Conservation (phyloP, 2,329 filamentous ascomycete genomes). For the Pseudogymnoascus sp. region DNA sequence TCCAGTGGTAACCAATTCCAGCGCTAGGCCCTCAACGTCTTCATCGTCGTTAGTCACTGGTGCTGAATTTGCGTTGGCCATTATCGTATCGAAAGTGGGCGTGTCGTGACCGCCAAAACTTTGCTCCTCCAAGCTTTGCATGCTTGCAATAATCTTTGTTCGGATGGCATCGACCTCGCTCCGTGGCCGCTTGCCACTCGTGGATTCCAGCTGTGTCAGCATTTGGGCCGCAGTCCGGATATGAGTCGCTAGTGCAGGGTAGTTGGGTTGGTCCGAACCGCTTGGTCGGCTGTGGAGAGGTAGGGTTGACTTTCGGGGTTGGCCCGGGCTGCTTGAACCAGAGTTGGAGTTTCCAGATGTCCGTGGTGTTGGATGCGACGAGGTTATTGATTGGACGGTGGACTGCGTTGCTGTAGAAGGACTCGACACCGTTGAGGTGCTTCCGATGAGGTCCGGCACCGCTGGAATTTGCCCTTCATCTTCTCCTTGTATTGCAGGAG, state of each 20-base stretch:
- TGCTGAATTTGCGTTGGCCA: constrained; percentile 59
- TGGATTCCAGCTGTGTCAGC: constrained; percentile 75
- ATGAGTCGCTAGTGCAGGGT: constrained; percentile 75
- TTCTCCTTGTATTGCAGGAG: constrained; percentile 56
- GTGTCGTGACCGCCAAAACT: constrained; percentile 68
- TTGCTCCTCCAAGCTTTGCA: constrained; percentile 81
- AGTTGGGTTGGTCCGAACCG: constrained; percentile 65
- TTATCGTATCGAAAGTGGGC: constrained; percentile 75
- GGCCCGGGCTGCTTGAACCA: constrained; percentile 59
- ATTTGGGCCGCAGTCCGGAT: constrained; percentile 85
- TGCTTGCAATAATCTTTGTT: constrained; percentile 81
- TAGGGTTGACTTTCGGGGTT: constrained; percentile 47
- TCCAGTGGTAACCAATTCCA: constrained; percentile 49
- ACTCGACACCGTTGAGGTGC: constrained; percentile 44
- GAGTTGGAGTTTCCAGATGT: constrained; percentile 63
- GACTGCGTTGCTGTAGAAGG: constrained; percentile 51
- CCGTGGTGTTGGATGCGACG: constrained; percentile 58
- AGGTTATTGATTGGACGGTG: constrained; percentile 33
- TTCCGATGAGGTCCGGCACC: constrained; percentile 25
- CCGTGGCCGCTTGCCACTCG: constrained; percentile 70
- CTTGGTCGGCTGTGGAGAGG: constrained; percentile 44
- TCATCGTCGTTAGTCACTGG: constrained; percentile 41
- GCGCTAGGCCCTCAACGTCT: constrained; percentile 44
- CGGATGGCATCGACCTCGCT: constrained; percentile 77
- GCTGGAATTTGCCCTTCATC: constrained; percentile 32